Conservation (phyloP, 2,329 filamentous ascomycete genomes). For the Talaromyces sp. region DNA sequence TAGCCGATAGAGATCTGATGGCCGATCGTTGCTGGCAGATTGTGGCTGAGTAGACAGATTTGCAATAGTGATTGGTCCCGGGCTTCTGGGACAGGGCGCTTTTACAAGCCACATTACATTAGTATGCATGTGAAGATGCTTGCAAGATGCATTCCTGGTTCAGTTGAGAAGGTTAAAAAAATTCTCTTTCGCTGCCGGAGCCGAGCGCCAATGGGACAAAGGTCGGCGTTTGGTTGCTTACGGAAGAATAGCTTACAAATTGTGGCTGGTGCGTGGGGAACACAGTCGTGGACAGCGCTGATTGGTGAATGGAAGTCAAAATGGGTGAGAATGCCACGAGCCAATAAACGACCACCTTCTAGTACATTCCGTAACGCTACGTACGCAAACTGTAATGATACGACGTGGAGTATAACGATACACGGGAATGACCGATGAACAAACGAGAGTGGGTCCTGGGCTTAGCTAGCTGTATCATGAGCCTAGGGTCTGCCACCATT, state of each 20-base stretch:
- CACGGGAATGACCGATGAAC: background rate
- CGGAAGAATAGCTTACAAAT: background rate
- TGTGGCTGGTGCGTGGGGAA: conserved; percentile 5
- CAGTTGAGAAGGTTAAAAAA: background rate
- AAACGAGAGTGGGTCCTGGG: background rate
- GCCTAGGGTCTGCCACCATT: background rate
- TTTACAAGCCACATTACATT: background rate
- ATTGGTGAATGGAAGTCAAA: background rate
- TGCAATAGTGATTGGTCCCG: background rate
- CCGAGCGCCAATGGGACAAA: background rate
- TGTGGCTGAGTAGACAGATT: conserved; percentile 10
- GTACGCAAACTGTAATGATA: background rate
- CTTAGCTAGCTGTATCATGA: background rate
- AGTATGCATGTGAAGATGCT: background rate
- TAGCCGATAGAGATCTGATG: background rate
- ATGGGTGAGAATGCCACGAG: background rate
- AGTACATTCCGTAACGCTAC: background rate
- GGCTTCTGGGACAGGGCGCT: background rate
- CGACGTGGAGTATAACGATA: background rate
- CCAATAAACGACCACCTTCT: background rate
- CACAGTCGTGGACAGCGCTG: background rate
- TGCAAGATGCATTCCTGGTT: background rate
- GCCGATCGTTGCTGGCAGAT: background rate
- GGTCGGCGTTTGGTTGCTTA: background rate
- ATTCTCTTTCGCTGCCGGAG: conserved; percentile 5